Evolutionary conservation across 257 asterid species (phyloP).

Genomic region (Scutellaria minor): DNA sequence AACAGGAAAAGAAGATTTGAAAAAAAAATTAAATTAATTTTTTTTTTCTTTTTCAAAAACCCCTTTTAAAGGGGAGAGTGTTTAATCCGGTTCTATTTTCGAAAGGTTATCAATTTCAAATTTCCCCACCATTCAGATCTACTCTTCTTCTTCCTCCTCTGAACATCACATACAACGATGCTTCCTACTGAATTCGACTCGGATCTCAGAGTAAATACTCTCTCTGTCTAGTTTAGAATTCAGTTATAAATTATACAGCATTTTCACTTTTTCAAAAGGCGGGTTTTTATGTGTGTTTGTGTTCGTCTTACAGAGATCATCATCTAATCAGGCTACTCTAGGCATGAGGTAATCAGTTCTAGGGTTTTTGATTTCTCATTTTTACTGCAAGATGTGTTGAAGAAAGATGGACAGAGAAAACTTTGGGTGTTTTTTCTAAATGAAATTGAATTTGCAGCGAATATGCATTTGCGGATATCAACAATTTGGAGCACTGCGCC

Average conservation of each 20-base stretch:
- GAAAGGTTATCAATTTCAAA: slow-evolving; percentile 46
- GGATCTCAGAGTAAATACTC: slow-evolving; percentile 62
- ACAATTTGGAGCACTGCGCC: slow-evolving; percentile 88
- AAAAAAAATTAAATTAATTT: too few species aligned
- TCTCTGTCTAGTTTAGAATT: not conserved
- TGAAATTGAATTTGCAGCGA: slow-evolving; percentile 47
- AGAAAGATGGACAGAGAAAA: not conserved
- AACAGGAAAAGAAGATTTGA: too few species aligned
- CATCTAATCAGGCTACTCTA: slow-evolving; percentile 44
- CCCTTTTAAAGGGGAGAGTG: not conserved
- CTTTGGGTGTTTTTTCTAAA: not conserved
- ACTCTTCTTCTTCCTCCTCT: slow-evolving; percentile 10
- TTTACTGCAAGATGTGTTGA: slow-evolving; percentile 5
- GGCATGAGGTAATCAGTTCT: slow-evolving; percentile 62
- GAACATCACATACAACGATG: slow-evolving; percentile 39
- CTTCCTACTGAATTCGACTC: slow-evolving; percentile 64
- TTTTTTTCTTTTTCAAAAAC: too few species aligned
- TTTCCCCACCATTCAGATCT: slow-evolving; percentile 46
- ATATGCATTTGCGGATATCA: slow-evolving; percentile 70
- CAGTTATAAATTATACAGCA: not conserved
- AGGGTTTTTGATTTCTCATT: not conserved
- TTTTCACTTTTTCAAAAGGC: slow-evolving; percentile 2
- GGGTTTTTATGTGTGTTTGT: slow-evolving; percentile 16
- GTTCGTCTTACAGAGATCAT: slow-evolving; percentile 56
- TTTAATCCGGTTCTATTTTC: slow-evolving; percentile 11